phyloP scores from a whole-genome alignment of 192 early-diverging fungal species.

The Gryganskiella cystojenkinii region DNA sequence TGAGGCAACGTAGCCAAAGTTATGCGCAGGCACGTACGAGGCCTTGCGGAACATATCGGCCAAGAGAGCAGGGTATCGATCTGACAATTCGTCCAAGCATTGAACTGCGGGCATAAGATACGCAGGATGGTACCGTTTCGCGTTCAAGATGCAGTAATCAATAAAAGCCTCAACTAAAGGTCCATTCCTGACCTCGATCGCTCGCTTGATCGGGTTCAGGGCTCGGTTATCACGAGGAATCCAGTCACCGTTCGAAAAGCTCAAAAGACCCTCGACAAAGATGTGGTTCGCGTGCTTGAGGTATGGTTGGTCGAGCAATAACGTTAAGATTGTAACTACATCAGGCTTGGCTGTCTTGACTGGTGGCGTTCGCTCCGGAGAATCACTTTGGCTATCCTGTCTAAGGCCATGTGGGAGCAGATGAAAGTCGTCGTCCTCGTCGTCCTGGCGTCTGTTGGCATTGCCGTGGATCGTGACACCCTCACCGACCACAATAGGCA shows the following conservation, averaged over 20 bases:
- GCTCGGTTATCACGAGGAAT: slow-evolving; percentile 40
- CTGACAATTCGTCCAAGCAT: slow-evolving; percentile 47
- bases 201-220: slow-evolving; percentile 40
- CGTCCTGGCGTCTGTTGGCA: slow-evolving; percentile 13
- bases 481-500: neutral
- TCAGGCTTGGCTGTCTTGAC: neutral
- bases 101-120: slow-evolving; percentile 50
- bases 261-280: slow-evolving; percentile 42
- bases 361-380: neutral
- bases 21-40: slow-evolving; percentile 44
- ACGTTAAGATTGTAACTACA: slow-evolving; percentile 34
- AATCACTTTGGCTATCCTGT: neutral
- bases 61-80: slow-evolving; percentile 30
- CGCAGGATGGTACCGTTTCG: slow-evolving; percentile 48
- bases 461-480: slow-evolving; percentile 21
- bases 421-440: slow-evolving; percentile 7
- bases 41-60: slow-evolving; percentile 46
- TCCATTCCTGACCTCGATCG: slow-evolving; percentile 37
- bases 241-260: slow-evolving; percentile 38
- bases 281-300: slow-evolving; percentile 23
- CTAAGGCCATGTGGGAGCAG: neutral
- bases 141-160: slow-evolving; percentile 49
- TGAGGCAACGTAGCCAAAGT: slow-evolving; percentile 32
- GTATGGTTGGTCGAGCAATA: slow-evolving; percentile 32
- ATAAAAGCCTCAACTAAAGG: slow-evolving; percentile 30